These are phyloP conservation scores for Rhododendron vialii DNA, from an alignment of 148 eudicot genomes.

Conservation along the genomic window DNA sequence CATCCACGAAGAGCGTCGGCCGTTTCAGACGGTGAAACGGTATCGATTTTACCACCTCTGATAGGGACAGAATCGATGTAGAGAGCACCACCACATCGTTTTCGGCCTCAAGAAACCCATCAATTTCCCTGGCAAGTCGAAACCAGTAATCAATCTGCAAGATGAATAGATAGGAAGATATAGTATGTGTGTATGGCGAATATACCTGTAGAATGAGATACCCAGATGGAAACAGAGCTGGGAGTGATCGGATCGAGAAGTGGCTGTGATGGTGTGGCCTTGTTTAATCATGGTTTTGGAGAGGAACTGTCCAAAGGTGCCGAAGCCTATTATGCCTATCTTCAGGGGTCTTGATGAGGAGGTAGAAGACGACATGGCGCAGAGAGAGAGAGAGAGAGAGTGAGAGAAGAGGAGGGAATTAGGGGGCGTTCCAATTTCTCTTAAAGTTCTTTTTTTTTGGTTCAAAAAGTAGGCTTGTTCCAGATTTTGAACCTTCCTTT, in stretches of 20 bases:
- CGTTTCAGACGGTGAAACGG: conserved; percentile 30
- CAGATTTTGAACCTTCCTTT: too few relatives aligned
- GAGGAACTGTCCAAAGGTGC: conserved; percentile 54
- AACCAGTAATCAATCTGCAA: not conserved
- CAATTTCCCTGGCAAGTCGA: conserved; percentile 29
- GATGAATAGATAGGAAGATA: not conserved
- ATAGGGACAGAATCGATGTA: conserved; percentile 44
- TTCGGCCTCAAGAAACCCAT: conserved; percentile 29
- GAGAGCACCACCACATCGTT: conserved; percentile 42
- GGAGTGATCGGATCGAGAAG: conserved; percentile 52
- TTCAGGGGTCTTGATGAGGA: conserved; percentile 23
- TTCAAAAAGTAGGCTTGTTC: too few relatives aligned
- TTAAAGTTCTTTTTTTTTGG: too few relatives aligned
- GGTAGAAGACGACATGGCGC: conserved; percentile 18
- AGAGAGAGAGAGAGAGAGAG: conserved; percentile 4
- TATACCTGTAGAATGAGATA: conserved; percentile 44
- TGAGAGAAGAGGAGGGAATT: not conserved
- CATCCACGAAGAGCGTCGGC: conserved; percentile 50
- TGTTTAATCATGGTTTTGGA: conserved; percentile 47
- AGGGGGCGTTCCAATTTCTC: too few relatives aligned
- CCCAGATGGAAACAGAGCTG: conserved; percentile 33
- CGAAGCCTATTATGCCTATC: conserved; percentile 56
- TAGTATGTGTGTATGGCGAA: not conserved
- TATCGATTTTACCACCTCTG: conserved; percentile 39
- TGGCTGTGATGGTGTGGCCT: conserved; percentile 50